phyloP scores from a whole-genome alignment of 345 rosid species.

The Anastatica hierochuntica region DNA sequence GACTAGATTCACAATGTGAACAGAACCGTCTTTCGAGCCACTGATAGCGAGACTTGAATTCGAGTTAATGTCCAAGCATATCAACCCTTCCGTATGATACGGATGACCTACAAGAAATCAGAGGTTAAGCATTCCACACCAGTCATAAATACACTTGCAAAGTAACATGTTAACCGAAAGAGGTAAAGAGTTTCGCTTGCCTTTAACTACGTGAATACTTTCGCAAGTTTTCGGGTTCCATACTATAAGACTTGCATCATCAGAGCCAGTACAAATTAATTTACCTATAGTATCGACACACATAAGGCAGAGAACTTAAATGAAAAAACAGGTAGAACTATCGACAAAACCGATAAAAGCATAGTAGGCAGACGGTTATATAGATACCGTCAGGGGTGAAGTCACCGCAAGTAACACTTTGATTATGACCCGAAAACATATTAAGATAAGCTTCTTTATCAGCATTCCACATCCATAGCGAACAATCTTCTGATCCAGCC shows the following conservation, averaged over 20 bases:
- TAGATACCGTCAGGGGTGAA: slow-evolving; percentile 84
- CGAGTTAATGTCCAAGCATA: slow-evolving; percentile 64
- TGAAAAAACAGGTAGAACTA: not conserved
- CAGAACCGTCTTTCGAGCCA: slow-evolving; percentile 72
- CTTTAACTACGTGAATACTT: slow-evolving; percentile 59
- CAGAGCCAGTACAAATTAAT: slow-evolving; percentile 81
- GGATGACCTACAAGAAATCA: too few relatives aligned
- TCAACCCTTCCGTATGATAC: slow-evolving; percentile 71
- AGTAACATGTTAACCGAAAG: not conserved
- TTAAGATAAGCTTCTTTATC: slow-evolving; percentile 58
- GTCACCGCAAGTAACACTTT: slow-evolving; percentile 76
- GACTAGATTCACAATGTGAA: slow-evolving; percentile 67
- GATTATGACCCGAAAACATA: slow-evolving; percentile 73
- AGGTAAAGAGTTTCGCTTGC: slow-evolving; percentile 22
- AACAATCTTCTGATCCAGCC: slow-evolving; percentile 79
- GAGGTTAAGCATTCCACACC: too few relatives aligned
- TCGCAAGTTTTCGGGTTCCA: slow-evolving; percentile 89
- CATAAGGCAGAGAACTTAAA: not conserved
- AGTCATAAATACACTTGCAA: too few relatives aligned
- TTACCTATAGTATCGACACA: slow-evolving; percentile 43
- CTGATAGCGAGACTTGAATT: slow-evolving; percentile 72
- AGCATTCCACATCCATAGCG: slow-evolving; percentile 96
- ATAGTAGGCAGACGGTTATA: not conserved
- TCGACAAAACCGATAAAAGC: not conserved
- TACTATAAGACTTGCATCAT: slow-evolving; percentile 77